These are phyloP conservation scores for Chrysosporium keratinophilum DNA, from an alignment of 2,329 filamentous ascomycete species.

Conservation along the genomic window DNA sequence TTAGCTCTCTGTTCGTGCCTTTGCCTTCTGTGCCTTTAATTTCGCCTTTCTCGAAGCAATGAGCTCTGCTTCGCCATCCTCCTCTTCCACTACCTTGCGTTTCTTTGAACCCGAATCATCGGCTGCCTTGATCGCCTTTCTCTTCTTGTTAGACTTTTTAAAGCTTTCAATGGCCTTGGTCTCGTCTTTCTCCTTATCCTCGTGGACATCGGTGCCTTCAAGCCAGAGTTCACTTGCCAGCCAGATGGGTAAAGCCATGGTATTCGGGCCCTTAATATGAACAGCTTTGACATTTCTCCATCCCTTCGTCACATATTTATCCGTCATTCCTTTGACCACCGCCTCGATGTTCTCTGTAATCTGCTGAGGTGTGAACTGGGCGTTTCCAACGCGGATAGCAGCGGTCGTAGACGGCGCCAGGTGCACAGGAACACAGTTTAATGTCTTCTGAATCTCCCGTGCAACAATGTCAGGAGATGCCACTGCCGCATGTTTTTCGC, in stretches of 20 bases:
- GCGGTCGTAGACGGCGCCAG: constrained; percentile 70
- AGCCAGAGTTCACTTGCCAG: constrained; percentile 84
- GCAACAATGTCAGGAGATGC: constrained; percentile 58
- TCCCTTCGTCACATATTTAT: constrained; percentile 71
- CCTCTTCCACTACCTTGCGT: constrained; percentile 30
- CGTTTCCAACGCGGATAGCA: constrained; percentile 66
- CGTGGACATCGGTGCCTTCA: constrained; percentile 59
- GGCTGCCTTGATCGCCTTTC: constrained; percentile 30
- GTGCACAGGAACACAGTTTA: constrained; percentile 68
- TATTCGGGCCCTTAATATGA: constrained; percentile 84
- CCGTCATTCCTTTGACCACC: constrained; percentile 58
- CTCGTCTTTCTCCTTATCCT: constrained; percentile 30
- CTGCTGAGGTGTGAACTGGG: constrained; percentile 63
- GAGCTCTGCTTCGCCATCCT: constrained; percentile 29
- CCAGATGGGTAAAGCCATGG: constrained; percentile 87
- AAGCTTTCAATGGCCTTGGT: constrained; percentile 28
- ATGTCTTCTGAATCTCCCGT: constrained; percentile 67
- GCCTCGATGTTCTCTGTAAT: constrained; percentile 70
- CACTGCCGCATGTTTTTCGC: constrained; percentile 37
- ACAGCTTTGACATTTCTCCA: constrained; percentile 78
- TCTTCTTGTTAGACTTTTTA: constrained; percentile 47
- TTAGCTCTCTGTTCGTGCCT: constrained; percentile 20
- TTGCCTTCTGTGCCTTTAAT: constrained; percentile 41
- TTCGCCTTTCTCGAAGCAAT: constrained; percentile 38
- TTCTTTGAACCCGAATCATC: constrained; percentile 28